These are phyloP conservation scores for Barnettozyma sucrosica DNA, from an alignment of 805 yeast genomes.

Conservation along the genomic window DNA sequence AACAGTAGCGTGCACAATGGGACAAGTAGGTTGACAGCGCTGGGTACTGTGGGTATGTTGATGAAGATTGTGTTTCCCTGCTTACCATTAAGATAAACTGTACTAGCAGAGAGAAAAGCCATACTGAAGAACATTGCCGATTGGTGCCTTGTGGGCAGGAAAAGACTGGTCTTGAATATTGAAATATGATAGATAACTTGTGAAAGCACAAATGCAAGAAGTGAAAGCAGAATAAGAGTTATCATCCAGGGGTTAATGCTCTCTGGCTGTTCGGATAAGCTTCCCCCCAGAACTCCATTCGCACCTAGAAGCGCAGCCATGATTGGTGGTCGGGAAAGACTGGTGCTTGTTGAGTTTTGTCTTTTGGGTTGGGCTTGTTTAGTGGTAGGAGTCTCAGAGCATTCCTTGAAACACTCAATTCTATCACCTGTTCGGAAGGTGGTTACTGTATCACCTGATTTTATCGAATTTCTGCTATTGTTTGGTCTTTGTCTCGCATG, in stretches of 20 bases:
- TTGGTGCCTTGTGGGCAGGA: constrained; percentile 27
- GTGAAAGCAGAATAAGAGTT: constrained; percentile 24
- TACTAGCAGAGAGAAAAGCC: background rate
- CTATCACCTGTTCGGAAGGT: background rate
- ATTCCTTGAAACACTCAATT: background rate
- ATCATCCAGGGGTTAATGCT: background rate
- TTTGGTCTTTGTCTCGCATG: background rate
- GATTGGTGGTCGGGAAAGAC: constrained; percentile 4
- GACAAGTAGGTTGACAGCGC: background rate
- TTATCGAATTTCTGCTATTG: background rate
- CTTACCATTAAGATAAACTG: background rate
- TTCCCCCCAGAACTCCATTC: background rate
- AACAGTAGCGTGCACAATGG: background rate
- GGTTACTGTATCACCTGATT: background rate
- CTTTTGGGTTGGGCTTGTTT: background rate
- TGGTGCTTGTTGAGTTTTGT: background rate
- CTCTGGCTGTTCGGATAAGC: background rate
- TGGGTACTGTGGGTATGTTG: background rate
- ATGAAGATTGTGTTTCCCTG: background rate
- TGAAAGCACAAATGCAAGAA: constrained; percentile 20
- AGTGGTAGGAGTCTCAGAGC: background rate
- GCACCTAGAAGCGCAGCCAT: constrained; percentile 1
- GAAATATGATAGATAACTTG: constrained; percentile 44
- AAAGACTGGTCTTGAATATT: constrained; percentile 79
- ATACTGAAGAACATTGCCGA: background rate